Conservation (phyloP, 768 basidiomycete genomes). For the Suillus bovinus region DNA sequence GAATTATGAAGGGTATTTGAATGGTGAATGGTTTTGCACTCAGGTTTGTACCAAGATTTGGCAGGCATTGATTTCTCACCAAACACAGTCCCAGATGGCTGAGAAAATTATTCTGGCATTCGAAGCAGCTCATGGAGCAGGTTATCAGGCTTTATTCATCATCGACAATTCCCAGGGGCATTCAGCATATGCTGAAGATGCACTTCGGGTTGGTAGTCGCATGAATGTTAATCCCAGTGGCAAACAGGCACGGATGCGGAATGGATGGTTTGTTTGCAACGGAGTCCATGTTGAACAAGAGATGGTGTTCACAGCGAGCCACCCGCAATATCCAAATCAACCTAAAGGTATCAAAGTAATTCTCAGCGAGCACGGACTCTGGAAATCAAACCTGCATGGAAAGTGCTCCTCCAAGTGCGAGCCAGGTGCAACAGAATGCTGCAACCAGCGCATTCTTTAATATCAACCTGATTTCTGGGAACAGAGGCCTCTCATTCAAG, state of each 20-base stretch:
- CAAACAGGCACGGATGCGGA: slow-evolving; percentile 15
- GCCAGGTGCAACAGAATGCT: no score
- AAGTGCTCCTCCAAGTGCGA: no score
- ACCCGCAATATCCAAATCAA: no score
- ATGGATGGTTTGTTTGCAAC: no score
- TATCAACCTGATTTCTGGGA: slow-evolving; percentile 11
- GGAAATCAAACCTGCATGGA: no score
- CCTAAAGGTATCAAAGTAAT: slow-evolving; percentile 16
- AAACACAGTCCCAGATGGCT: neutral
- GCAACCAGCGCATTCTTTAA: no score
- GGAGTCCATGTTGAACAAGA: slow-evolving; percentile 8
- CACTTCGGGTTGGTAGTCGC: slow-evolving; percentile 7
- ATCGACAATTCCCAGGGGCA: slow-evolving; percentile 30
- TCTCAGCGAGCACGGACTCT: no score
- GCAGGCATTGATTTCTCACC: neutral
- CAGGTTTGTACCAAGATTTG: slow-evolving; percentile 9
- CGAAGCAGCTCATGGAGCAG: slow-evolving; percentile 25
- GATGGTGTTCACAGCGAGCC: no score
- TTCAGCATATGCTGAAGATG: slow-evolving; percentile 25
- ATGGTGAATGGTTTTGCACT: slow-evolving; percentile 6
- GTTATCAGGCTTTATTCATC: slow-evolving; percentile 9
- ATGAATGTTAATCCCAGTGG: slow-evolving; percentile 29
- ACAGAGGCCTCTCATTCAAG: slow-evolving; percentile 26
- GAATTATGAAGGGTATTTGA: slow-evolving; percentile 14
- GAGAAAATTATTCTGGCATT: slow-evolving; percentile 13